Base-by-base conservation (phyloP, 164 flowering plant species). In the Chloranthus sessilifolius region DNA sequence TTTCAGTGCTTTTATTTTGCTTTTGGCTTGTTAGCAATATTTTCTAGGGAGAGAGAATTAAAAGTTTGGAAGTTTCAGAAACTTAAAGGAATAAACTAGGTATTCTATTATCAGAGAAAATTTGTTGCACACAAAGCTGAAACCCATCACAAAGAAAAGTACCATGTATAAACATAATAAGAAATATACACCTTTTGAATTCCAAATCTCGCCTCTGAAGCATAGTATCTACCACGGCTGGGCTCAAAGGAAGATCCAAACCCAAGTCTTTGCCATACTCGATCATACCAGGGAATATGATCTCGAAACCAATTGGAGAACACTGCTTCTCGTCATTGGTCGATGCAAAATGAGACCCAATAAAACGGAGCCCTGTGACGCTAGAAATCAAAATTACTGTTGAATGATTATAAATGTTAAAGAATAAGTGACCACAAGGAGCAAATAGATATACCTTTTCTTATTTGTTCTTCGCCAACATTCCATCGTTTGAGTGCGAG, bases 401-500 rank as follows among this genome's bases (percentile, higher is more conserved):
- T 0, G 11, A 41, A 24, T 6, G 7, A 6, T 5, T 7, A 27
- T 7, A n/a, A n/a, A n/a, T 3, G 22, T 14, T 4, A 21, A 33
- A 21, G 27, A 30, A 20, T 4, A 11, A 38, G 22, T 10, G 21
- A 3, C 21, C 21, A 8, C 20, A 43, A 35, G 49, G 9, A n/a
- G 28, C 17, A 24, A 34, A 21, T n/a, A 17, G 3, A 28, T 15
- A 14, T 67, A 85, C 96, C 96, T 45, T 61, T 88, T 39, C 56
- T 60, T 19, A 85, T 65, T 7, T 74, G 76, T 54, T 78, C 77
- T 60, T 82, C 80, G n/a, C 96, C 95, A 52, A 74, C 55, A 50
- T 65, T 63, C 98, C 98, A 88, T 35, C 56, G 65, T 50, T 74
- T 83, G 20, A 92, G 82, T 15, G 95, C 90, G 69, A 92, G 79